These are phyloP conservation scores for Porogramme epimiltina DNA, from an alignment of 1,284 basidiomycete genomes.

Conservation along the genomic window DNA sequence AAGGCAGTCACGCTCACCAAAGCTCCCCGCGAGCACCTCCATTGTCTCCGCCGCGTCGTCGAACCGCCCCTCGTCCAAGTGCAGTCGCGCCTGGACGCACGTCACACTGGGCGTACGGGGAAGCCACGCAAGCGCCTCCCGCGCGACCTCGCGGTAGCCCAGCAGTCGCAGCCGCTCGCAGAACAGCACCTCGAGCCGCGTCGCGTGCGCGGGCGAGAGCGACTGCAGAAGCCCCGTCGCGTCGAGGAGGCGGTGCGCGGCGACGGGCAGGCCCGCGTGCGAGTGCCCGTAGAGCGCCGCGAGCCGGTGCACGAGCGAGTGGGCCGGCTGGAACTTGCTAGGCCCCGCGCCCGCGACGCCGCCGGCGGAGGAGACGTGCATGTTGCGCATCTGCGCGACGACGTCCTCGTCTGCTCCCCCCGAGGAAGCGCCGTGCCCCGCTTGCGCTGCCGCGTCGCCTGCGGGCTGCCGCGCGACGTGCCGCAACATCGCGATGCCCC, in stretches of 20 bases:
- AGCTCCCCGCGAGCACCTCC: conserved; percentile 75
- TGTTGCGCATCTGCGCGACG: conserved; percentile 62
- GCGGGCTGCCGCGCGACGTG: conserved; percentile 60
- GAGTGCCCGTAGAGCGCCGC: conserved; percentile 50
- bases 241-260: conserved; percentile 72
- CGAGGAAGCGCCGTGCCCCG: conserved; percentile 26
- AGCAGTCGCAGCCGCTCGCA: conserved; percentile 69
- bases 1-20: conserved; percentile 57
- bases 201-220: conserved; percentile 62
- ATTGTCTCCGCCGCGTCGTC: conserved; percentile 76
- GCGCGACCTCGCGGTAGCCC: conserved; percentile 64
- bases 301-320: conserved; percentile 73
- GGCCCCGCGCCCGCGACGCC: too few relatives aligned
- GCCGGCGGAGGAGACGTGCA: conserved; percentile 64
- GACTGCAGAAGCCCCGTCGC: conserved; percentile 65
- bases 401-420: conserved; percentile 58
- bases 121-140: conserved; percentile 71
- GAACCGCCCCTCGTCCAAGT: conserved; percentile 67
- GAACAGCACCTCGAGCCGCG: conserved; percentile 69
- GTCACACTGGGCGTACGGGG: conserved; percentile 75
- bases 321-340: conserved; percentile 53
- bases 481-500: conserved; percentile 70
- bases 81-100: conserved; percentile 74
- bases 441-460: conserved; percentile 38
- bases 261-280: conserved; percentile 46